phyloP scores from a whole-genome alignment of 306 rosid species.

The Crotalaria pallida region DNA sequence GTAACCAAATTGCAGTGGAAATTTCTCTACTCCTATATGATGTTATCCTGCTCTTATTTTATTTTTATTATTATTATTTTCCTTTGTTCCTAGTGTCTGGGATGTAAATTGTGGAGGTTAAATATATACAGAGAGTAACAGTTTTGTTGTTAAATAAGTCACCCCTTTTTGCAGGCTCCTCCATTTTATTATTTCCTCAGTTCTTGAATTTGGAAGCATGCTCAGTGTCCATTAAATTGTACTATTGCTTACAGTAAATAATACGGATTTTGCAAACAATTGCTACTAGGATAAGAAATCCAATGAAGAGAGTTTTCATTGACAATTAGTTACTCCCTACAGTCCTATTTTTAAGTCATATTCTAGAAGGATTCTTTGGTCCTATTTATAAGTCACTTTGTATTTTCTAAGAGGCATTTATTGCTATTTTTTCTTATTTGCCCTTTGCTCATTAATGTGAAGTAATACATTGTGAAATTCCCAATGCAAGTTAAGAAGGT shows the following conservation, averaged over 20 bases:
- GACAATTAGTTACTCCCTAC: no score
- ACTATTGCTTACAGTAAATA: not conserved
- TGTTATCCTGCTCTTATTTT: conserved; percentile 16
- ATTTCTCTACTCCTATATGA: not conserved
- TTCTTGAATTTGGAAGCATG: not conserved
- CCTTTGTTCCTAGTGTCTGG: not conserved
- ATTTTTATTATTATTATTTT: not conserved
- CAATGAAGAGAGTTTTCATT: no score
- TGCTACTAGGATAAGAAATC: no score
- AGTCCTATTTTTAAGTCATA: no score
- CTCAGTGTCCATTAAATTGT: not conserved
- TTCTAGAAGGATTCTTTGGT: no score
- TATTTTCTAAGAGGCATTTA: no score
- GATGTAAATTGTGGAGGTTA: conserved; percentile 11
- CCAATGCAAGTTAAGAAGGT: no score
- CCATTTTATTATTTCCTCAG: not conserved
- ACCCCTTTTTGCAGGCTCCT: not conserved
- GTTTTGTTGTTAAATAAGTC: conserved; percentile 32
- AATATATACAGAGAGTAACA: conserved; percentile 19
- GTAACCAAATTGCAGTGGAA: conserved; percentile 29
- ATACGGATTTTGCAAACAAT: no score
- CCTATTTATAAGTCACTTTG: no score
- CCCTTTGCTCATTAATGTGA: no score
- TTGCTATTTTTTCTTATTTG: no score
- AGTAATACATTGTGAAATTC: no score